phyloP scores from a whole-genome alignment of 2,329 filamentous ascomycete genomes.

The Aspergillus sergii region DNA sequence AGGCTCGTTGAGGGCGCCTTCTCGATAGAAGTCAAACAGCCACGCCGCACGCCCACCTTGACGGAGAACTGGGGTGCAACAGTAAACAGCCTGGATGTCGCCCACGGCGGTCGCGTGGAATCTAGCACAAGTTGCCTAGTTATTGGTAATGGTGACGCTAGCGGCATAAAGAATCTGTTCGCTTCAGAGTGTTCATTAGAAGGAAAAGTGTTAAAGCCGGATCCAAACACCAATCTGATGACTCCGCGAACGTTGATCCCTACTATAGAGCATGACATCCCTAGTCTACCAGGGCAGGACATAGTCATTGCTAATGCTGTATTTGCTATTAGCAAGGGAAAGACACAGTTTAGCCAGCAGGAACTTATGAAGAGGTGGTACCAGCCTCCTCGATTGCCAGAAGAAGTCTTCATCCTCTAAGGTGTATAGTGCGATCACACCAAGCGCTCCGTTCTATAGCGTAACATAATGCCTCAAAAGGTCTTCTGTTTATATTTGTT shows the following conservation, averaged over 20 bases:
- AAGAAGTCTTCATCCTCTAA: background rate
- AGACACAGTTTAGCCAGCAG: background rate
- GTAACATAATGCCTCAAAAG: background rate
- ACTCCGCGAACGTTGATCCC: conserved; percentile 9
- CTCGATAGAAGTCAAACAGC: background rate
- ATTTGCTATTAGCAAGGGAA: background rate
- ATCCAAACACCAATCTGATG: conserved; percentile 16
- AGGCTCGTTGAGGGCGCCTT: conserved; percentile 5
- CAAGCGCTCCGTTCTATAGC: background rate
- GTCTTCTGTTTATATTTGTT: no score
- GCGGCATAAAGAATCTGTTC: background rate
- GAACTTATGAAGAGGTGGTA: background rate
- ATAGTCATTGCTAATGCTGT: background rate
- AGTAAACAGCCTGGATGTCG: background rate
- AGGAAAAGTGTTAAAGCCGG: conserved; percentile 3
- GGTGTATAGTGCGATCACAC: background rate
- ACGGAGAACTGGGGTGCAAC: background rate
- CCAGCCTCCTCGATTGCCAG: background rate
- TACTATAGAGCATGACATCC: background rate
- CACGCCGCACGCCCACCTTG: background rate
- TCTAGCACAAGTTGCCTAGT: background rate
- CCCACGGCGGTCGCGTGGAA: background rate
- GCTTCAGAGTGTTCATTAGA: background rate
- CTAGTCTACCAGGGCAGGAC: background rate
- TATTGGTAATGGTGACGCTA: background rate